Conservation (phyloP, 2,329 filamentous ascomycete species). For the Fusarium beomiforme region DNA sequence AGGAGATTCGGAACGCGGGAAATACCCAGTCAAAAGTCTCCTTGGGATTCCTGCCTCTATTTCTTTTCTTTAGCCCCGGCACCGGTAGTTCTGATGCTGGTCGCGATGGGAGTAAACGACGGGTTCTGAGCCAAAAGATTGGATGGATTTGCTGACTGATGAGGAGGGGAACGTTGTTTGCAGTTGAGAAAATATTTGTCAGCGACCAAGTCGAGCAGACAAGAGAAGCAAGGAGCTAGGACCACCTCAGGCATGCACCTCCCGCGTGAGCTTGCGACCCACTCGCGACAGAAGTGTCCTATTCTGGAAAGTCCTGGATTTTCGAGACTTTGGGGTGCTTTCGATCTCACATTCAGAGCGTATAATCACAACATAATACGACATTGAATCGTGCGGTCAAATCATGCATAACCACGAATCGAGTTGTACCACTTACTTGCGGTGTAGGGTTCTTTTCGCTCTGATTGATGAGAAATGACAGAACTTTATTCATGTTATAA, state of each 20-base stretch:
- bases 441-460: background rate
- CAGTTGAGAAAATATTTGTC: constrained; percentile 41
- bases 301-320: constrained; percentile 3
- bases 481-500: background rate
- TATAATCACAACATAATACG: background rate
- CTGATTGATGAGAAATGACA: background rate
- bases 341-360: constrained; percentile 3
- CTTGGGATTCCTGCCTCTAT: background rate
- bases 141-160: constrained; percentile 35
- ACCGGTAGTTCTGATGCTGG: constrained; percentile 7
- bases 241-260: constrained; percentile 15
- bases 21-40: background rate
- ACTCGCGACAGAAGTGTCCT: constrained; percentile 15
- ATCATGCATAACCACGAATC: background rate
- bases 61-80: background rate
- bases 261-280: constrained; percentile 3
- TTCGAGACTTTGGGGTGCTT: constrained; percentile 2
- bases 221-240: constrained; percentile 24
- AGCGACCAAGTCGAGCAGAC: constrained; percentile 25
- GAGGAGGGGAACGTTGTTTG: constrained; percentile 33
- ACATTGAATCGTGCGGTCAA: constrained; percentile 5
- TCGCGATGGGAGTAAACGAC: constrained; percentile 25
- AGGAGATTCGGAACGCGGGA: background rate
- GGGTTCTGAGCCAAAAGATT: constrained; percentile 11
- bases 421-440: background rate